phyloP scores from a whole-genome alignment of 2,329 filamentous ascomycete species.

The Alternaria consortialis region DNA sequence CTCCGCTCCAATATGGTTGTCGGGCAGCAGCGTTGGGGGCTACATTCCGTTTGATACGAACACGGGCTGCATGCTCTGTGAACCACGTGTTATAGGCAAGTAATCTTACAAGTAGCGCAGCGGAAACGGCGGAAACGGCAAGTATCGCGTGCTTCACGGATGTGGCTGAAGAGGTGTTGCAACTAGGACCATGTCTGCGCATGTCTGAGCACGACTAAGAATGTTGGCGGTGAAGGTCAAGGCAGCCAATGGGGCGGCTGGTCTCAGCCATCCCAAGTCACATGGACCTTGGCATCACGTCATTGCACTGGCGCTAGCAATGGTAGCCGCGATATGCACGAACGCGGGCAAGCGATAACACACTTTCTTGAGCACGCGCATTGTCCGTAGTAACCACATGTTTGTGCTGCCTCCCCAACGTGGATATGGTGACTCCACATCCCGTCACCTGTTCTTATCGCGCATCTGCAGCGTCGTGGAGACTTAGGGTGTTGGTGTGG shows the following conservation, averaged over 20 bases:
- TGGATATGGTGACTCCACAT: conserved; percentile 23
- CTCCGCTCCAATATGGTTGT: not conserved
- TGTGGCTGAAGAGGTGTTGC: conserved; percentile 12
- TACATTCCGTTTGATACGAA: not conserved
- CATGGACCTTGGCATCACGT: conserved; percentile 15
- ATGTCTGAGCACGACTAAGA: not conserved
- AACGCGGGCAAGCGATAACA: conserved; percentile 4
- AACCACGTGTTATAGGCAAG: not conserved
- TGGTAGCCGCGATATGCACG: conserved; percentile 16
- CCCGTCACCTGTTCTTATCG: conserved; percentile 31
- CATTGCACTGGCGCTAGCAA: conserved; percentile 10
- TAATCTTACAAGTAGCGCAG: not conserved
- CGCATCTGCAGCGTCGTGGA: conserved; percentile 25
- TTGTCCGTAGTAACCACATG: conserved; percentile 12
- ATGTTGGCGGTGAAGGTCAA: conserved; percentile 8
- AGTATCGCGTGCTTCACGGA: not conserved
- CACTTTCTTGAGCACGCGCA: conserved; percentile 14
- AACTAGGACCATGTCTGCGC: conserved; percentile 8
- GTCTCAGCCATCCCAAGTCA: conserved; percentile 1
- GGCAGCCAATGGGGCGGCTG: conserved; percentile 1
- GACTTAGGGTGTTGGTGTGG: conserved; percentile 9
- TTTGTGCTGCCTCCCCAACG: conserved; percentile 1
- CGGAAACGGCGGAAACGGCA: conserved; percentile 3
- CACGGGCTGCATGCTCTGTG: not conserved
- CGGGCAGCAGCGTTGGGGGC: not conserved